Percentiles rank a stretch among this genome's conserved stretches.
Evolutionary conservation across 176 grass and related monocot genomes (phyloP).

Genomic region (Carex parvula): DNA sequence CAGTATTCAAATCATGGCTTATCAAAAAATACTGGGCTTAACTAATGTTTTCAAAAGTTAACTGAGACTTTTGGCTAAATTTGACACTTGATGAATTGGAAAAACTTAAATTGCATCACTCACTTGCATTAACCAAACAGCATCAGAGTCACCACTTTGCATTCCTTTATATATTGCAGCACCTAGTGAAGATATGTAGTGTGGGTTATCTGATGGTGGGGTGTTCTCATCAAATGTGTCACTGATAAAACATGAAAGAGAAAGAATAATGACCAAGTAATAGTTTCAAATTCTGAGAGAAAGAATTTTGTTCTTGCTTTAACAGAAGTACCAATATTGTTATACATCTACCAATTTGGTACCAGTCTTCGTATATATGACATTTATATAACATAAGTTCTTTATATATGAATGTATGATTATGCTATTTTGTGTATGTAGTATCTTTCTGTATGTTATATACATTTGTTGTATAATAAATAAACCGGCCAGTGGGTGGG

Average conservation of each 20-base stretch:
- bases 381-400: neutral
- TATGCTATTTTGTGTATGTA: neutral
- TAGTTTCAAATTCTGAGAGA: slow-evolving; percentile 3
- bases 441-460: neutral
- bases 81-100: neutral
- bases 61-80: neutral
- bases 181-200: slow-evolving; percentile 80
- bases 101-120: slow-evolving; percentile 13
- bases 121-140: slow-evolving; percentile 94
- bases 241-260: slow-evolving; percentile 38
- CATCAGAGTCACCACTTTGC: slow-evolving; percentile 70
- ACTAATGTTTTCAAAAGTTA: neutral
- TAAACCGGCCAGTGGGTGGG: neutral
- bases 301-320: neutral
- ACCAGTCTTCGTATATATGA: neutral
- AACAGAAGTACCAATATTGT: neutral
- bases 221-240: slow-evolving; percentile 96
- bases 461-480: neutral
- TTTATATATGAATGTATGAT: neutral
- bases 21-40: neutral
- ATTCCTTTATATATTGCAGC: slow-evolving; percentile 78
- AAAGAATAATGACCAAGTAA: slow-evolving; percentile 22
- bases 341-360: neutral
- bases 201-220: slow-evolving; percentile 67
- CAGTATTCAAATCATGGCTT: neutral